Evolutionary conservation across 2,329 filamentous ascomycete genomes (phyloP).

Genomic region (Venturia effusa): DNA sequence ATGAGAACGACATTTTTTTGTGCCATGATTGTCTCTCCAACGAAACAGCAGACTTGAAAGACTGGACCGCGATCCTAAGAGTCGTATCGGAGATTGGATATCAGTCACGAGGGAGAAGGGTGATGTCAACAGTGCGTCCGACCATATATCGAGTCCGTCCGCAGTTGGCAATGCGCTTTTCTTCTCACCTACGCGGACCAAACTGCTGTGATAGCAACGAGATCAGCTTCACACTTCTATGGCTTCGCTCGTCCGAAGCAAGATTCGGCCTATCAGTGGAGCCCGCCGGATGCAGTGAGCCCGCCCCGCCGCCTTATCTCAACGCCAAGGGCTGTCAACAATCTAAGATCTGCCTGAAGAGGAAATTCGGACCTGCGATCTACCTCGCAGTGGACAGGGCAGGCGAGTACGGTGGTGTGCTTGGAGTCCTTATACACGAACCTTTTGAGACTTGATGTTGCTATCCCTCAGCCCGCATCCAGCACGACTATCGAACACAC

Average conservation of each 20-base stretch:
- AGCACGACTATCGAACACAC: not conserved
- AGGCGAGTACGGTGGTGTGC: not conserved
- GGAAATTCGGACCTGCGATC: not conserved
- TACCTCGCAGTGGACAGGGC: not conserved
- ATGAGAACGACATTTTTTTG: slow-evolving; percentile 10
- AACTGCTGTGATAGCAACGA: too few species aligned
- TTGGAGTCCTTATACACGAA: too few species aligned
- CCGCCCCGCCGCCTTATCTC: slow-evolving; percentile 9
- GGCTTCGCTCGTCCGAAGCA: not conserved
- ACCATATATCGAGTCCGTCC: not conserved
- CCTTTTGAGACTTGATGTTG: not conserved
- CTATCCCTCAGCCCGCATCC: not conserved
- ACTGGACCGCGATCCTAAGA: not conserved
- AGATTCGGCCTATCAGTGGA: not conserved
- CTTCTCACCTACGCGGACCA: not conserved
- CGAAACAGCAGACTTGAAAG: not conserved
- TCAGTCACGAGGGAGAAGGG: too few species aligned
- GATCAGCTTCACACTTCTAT: too few species aligned
- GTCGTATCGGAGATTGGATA: not conserved
- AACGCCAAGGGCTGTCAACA: not conserved
- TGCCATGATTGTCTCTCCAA: not conserved
- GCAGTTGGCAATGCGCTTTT: not conserved
- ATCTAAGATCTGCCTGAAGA: too few species aligned
- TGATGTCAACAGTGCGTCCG: not conserved
- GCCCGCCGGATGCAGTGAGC: not conserved